Percentiles rank a stretch among this genome's conserved stretches.
Evolutionary conservation across 148 eudicot species (phyloP).

Genomic region (Silene uniflora): DNA sequence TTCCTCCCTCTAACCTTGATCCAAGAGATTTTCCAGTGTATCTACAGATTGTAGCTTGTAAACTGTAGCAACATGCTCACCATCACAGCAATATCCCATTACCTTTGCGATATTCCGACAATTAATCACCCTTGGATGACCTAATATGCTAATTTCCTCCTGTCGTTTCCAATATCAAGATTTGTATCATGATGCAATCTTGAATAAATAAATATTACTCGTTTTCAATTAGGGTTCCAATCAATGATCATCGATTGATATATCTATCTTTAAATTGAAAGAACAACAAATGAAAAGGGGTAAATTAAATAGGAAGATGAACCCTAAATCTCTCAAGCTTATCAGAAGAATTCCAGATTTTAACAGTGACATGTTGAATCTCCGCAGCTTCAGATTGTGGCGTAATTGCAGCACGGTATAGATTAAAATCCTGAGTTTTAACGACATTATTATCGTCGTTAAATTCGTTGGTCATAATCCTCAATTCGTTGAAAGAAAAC

Average conservation of each 20-base stretch:
- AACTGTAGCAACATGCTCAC: conserved; percentile 2
- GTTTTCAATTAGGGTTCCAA: too few relatives aligned
- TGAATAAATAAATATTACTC: too few relatives aligned
- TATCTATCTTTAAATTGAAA: too few relatives aligned
- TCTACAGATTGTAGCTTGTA: not conserved
- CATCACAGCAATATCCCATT: conserved; percentile 7
- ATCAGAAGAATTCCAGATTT: conserved; percentile 1
- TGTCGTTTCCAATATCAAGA: not conserved
- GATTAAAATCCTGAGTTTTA: not conserved
- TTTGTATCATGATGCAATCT: too few relatives aligned
- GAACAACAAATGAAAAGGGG: not conserved
- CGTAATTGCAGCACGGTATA: not conserved
- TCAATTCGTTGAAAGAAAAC: not conserved
- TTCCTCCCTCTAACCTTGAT: not conserved
- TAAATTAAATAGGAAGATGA: not conserved
- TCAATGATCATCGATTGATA: too few relatives aligned
- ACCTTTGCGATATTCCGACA: not conserved
- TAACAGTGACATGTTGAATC: not conserved
- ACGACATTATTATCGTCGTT: not conserved
- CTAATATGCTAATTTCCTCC: not conserved
- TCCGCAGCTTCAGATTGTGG: not conserved
- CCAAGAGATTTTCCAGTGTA: not conserved
- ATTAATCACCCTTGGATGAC: conserved; percentile 3
- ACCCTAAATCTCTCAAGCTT: not conserved
- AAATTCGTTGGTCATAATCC: not conserved